Evolutionary conservation across 441 rosid genomes (phyloP), one percentile per base, ranked within the genome.

Genomic region (Pelargonium australe): DNA sequence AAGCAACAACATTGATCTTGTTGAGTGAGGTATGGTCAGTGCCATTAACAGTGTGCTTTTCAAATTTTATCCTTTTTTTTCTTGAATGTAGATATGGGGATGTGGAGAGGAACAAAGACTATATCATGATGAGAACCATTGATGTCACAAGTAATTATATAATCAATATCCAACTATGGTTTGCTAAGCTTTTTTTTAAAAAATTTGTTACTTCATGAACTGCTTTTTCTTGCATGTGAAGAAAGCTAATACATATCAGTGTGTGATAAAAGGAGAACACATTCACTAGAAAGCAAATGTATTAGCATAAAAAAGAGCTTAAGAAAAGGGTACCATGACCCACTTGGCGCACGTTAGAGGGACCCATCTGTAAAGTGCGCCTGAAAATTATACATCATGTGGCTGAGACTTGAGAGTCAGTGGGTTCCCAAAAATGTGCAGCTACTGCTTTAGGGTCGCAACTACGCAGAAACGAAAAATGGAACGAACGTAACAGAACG

Each of bases 61-160:
- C 31, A 25, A 25, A 25, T 63, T 58, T 68, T 45, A 11, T 41
- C 17, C 3, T 31, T 23, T 19, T 64, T 43, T 62, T 75, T 20
- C 66, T 45, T 11, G 68, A 63, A 72, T 87, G 91, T 85, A 85
- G 86, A 87, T 87, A 82, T 80, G 83, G 82, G 79, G 79, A 81
- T 77, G 80, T 84, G 85, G 69, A 25, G 31, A 25, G 31, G 2
- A 25, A 25, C 31, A 25, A 25, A 20, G 79, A 67, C 72, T 80
- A 65, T 73, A 69, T 77, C 45, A 72, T 74, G 55, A 58, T 25
- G 75, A 76, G 49, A 64, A 63, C 65, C 76, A 68, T 78, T 71
- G 84, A 81, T 74, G 73, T 45, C 70, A 61, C 76, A 63, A 68
- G 69, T 74, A 25, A 72, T 73, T 79, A 41, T 76, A 80, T 74